Evolutionary conservation across 148 eudicot species (phyloP), one percentile per base, ranked within the genome.

Genomic region (Cornus controversa): DNA sequence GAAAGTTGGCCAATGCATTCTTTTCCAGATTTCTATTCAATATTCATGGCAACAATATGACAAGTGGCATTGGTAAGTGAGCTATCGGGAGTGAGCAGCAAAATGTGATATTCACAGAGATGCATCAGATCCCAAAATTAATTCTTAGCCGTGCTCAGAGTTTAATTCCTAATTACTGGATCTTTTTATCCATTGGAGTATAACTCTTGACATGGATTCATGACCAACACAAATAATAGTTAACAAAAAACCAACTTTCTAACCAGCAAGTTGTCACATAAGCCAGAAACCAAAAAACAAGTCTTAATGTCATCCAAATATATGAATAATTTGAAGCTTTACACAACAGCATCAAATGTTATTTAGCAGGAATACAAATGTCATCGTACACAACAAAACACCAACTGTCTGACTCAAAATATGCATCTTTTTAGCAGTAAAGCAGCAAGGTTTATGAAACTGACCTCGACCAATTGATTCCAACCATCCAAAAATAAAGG

Each of bases 241-340:
- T 3, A 53, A 71, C 18, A 29, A 50, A 50, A 22, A 50, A 71
- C 10, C 53, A 27, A 71, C 62, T 50, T 6, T 13, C 40, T 72
- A 72, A 22, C 37, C 75, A 28, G 45, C 75, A 45, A 54, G 75
- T 53, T 53, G 75, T 24, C 14, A 72, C 34, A 53, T 22, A 23
- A 54, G 66, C 10, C 24, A 72, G 66, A 72, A 54, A 57, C 54
- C 66, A 5, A 27, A 53, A 71, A 50, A 36, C 4, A 31, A 24
- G 8, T 58, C 11, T 72, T 58, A 37, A 28, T 23, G 24, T 9
- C 57, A 10, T 20, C 42, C 62, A 14, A 6, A 72, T 53, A 15
- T 22, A 57, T n/a, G n/a, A 5, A 54, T 23, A 20, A 28, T 22
- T 53, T 40, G 37, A 47, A 25, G 18, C 14, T 26, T 47, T 27